These are phyloP conservation scores for Haberlea rhodopensis DNA, from an alignment of 257 asterid species.

Conservation along the genomic window DNA sequence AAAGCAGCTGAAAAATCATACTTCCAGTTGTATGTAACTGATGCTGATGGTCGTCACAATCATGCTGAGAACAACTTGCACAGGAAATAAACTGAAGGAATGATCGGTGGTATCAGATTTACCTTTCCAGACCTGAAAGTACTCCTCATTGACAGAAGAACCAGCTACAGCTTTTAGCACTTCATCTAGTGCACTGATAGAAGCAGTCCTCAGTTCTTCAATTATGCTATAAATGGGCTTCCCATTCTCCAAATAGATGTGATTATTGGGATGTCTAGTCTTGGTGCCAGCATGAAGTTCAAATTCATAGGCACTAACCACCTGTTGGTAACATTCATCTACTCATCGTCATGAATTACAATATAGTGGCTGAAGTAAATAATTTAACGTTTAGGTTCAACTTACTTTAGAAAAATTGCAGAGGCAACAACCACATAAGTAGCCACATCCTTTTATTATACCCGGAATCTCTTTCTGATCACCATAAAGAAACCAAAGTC, in stretches of 20 bases:
- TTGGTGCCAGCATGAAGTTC: constrained; percentile 91
- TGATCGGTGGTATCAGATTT: constrained; percentile 15
- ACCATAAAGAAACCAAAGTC: constrained; percentile 24
- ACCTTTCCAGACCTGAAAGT: constrained; percentile 87
- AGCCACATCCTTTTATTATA: constrained; percentile 67
- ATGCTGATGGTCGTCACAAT: not conserved
- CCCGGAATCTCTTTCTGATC: constrained; percentile 78
- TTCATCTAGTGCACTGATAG: constrained; percentile 59
- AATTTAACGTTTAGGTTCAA: constrained; percentile 20
- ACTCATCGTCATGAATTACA: constrained; percentile 19
- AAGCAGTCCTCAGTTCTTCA: constrained; percentile 71
- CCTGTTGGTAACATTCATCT: constrained; percentile 41
- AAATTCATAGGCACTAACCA: constrained; percentile 87
- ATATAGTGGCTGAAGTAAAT: constrained; percentile 9
- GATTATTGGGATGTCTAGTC: constrained; percentile 92
- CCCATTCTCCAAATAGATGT: constrained; percentile 94
- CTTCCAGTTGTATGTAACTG: not conserved
- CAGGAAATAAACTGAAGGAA: constrained; percentile 6
- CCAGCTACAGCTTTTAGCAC: constrained; percentile 77
- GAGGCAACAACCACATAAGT: constrained; percentile 74
- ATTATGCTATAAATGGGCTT: constrained; percentile 75
- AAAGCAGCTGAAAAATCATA: not conserved
- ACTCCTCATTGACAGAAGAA: constrained; percentile 78
- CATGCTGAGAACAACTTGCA: constrained; percentile 15
- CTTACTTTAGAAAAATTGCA: constrained; percentile 93